A percentile compares a stretch with the other conserved stretches of the same genome.
Evolutionary conservation across 306 rosid genomes (phyloP).

Genomic region (Citrullus colocynthis): DNA sequence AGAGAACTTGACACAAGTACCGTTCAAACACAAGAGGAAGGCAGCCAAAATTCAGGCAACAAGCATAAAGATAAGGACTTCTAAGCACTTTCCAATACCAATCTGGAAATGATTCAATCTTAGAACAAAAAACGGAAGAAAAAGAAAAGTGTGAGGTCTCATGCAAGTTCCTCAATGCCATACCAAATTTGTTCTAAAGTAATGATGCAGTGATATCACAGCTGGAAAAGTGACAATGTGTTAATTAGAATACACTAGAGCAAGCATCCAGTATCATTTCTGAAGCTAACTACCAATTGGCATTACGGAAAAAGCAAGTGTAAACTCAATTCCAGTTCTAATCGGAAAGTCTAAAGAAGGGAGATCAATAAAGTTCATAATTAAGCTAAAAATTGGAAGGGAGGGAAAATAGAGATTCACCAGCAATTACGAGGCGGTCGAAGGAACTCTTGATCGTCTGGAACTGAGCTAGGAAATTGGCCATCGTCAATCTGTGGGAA

Average conservation of each 20-base stretch:
- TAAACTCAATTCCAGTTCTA: neutral
- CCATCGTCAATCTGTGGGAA: constrained; percentile 52
- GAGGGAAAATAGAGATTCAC: constrained; percentile 14
- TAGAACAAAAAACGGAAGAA: neutral
- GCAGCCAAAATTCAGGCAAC: neutral
- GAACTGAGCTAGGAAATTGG: constrained; percentile 93
- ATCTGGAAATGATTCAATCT: neutral
- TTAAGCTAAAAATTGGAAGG: neutral
- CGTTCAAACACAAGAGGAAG: neutral
- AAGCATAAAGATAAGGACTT: neutral
- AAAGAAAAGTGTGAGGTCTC: neutral
- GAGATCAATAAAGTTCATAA: neutral
- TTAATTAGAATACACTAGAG: neutral
- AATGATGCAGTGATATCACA: neutral
- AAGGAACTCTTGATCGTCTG: constrained; percentile 73
- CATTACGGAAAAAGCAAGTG: neutral
- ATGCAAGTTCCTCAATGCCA: neutral
- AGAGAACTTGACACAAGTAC: neutral
- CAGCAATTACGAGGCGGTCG: constrained; percentile 88
- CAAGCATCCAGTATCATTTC: neutral
- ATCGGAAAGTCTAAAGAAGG: neutral
- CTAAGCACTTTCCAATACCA: neutral
- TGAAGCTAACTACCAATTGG: neutral
- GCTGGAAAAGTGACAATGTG: neutral
- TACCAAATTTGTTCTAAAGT: neutral